These are phyloP conservation scores for Termitomyces sp. DNA, from an alignment of 768 basidiomycete genomes.

Conservation along the genomic window DNA sequence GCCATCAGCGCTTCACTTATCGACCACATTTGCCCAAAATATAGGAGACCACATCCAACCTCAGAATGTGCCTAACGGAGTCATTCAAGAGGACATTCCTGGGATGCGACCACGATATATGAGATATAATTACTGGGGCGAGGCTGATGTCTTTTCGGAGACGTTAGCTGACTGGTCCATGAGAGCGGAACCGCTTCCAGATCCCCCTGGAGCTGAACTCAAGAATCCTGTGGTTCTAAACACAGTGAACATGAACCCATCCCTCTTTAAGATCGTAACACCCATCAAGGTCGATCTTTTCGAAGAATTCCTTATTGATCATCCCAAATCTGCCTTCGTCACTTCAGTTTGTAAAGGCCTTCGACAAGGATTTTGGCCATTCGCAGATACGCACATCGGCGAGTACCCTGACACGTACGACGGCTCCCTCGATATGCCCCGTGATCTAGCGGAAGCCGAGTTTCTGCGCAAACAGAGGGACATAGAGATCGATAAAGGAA, in stretches of 20 bases:
- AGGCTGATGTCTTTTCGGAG: not conserved
- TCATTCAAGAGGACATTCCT: not conserved
- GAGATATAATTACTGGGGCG: too few species aligned
- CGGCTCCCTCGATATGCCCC: not conserved
- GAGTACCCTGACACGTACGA: not conserved
- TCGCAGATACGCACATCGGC: not conserved
- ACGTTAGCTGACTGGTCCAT: not conserved
- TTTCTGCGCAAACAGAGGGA: constrained; percentile 4
- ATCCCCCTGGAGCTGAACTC: not conserved
- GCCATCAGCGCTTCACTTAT: too few species aligned
- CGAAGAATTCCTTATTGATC: not conserved
- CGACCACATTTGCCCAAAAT: too few species aligned
- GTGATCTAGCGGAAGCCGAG: not conserved
- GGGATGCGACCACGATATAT: not conserved
- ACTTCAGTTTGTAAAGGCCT: constrained; percentile 6
- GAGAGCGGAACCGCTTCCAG: not conserved
- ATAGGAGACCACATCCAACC: not conserved
- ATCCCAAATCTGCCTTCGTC: not conserved
- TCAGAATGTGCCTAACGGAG: not conserved
- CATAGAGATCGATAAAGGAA: not conserved
- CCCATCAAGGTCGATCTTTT: not conserved
- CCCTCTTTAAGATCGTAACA: constrained; percentile 2
- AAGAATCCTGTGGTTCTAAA: not conserved
- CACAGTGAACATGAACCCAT: not conserved
- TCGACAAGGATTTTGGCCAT: constrained; percentile 5